Conservation (phyloP, 2,329 filamentous ascomycete species). For the Verticillium dahliae region DNA sequence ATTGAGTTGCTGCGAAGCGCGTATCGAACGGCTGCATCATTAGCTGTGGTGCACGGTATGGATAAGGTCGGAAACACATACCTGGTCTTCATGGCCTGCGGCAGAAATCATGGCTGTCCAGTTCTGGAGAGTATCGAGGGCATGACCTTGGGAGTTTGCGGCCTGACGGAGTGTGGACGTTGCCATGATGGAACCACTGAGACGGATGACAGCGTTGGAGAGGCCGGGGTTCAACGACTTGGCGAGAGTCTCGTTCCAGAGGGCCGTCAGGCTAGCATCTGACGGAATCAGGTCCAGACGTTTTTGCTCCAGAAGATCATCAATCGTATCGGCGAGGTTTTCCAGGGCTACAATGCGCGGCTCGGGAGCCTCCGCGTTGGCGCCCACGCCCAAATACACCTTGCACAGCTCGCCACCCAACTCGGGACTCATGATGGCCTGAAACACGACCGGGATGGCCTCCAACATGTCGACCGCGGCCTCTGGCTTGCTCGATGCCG, state of each 20-base stretch:
- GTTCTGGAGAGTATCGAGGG: constrained; percentile 16
- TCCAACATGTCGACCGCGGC: constrained; percentile 31
- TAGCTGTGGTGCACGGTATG: neutral
- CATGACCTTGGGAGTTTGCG: constrained; percentile 3
- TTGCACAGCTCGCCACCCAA: constrained; percentile 26
- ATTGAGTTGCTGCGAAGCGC: constrained; percentile 51
- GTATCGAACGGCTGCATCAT: constrained; percentile 53
- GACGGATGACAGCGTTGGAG: constrained; percentile 40
- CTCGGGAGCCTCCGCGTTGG: constrained; percentile 30
- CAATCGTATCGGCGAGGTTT: constrained; percentile 39
- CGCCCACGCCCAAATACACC: constrained; percentile 36
- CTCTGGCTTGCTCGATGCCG: constrained; percentile 20
- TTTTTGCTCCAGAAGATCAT: constrained; percentile 25
- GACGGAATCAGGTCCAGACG: constrained; percentile 22
- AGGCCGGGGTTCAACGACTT: constrained; percentile 40
- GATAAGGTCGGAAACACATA: constrained; percentile 18
- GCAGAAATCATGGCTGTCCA: constrained; percentile 47
- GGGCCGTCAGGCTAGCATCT: constrained; percentile 22
- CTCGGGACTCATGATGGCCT: constrained; percentile 13
- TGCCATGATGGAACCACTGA: constrained; percentile 38
- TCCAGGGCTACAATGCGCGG: constrained; percentile 39
- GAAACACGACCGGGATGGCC: constrained; percentile 23
- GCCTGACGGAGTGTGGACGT: constrained; percentile 17
- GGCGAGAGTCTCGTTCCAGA: constrained; percentile 33
- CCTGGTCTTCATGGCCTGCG: constrained; percentile 41